These are phyloP conservation scores for Pontederia crassipes DNA, from an alignment of 176 grass and related monocot genomes.

Conservation along the genomic window DNA sequence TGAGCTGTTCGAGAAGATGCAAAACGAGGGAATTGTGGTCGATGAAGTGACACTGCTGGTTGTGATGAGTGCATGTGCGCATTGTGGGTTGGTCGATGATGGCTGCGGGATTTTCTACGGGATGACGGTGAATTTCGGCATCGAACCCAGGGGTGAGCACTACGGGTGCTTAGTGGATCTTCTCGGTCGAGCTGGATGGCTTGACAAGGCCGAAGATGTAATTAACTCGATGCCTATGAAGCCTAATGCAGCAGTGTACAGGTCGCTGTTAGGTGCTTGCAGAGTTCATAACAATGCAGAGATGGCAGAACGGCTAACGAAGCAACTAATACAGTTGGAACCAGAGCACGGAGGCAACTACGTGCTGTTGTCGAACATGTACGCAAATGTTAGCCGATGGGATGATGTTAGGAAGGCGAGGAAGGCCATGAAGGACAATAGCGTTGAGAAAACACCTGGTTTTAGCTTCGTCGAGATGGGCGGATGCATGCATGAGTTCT, in stretches of 20 bases:
- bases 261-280: constrained; percentile 10
- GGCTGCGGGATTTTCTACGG: constrained; percentile 15
- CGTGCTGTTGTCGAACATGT: constrained; percentile 15
- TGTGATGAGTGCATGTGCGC: constrained; percentile 30
- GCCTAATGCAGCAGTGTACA: constrained; percentile 9
- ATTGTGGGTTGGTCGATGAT: constrained; percentile 33
- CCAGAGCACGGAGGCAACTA: constrained; percentile 13
- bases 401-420: constrained; percentile 6
- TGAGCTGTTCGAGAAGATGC: constrained; percentile 29
- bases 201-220: constrained; percentile 12
- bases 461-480: constrained; percentile 12
- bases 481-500: constrained; percentile 9
- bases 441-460: constrained; percentile 10
- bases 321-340: neutral
- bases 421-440: constrained; percentile 11
- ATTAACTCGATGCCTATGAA: constrained; percentile 11
- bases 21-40: neutral
- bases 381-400: constrained; percentile 7
- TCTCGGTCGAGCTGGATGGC: neutral
- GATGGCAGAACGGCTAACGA: neutral
- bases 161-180: constrained; percentile 21
- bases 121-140: constrained; percentile 34
- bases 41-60: constrained; percentile 30
- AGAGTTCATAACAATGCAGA: constrained; percentile 7
- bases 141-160: constrained; percentile 23